phyloP scores from a whole-genome alignment of 106 monocot species.

The Cymbidium sinense region DNA sequence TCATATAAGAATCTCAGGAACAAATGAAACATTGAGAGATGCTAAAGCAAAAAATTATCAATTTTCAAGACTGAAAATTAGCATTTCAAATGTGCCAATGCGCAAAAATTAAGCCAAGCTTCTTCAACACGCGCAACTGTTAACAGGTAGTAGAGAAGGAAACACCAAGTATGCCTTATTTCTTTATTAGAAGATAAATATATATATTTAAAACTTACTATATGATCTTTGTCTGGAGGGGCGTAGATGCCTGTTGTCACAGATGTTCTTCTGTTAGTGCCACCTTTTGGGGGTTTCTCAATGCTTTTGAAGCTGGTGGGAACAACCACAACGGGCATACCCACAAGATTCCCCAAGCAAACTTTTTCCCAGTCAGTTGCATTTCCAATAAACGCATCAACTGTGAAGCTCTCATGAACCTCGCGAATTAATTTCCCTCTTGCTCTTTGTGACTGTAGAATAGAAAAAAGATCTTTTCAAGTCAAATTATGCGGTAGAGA shows the following conservation, averaged over 20 bases:
- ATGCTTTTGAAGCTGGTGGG: slow-evolving; percentile 80
- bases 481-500: neutral
- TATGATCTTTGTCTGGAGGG: slow-evolving; percentile 80
- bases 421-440: slow-evolving; percentile 69
- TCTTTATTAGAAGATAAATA: neutral
- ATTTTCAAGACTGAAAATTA: neutral
- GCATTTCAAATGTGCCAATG: neutral
- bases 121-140: neutral
- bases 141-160: neutral
- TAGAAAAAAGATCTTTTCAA: neutral
- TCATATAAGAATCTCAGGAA: neutral
- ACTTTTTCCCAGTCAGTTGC: slow-evolving; percentile 91
- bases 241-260: slow-evolving; percentile 86
- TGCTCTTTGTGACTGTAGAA: slow-evolving; percentile 62
- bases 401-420: slow-evolving; percentile 57
- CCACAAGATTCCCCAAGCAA: slow-evolving; percentile 91
- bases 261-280: slow-evolving; percentile 75
- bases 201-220: slow-evolving; percentile 47
- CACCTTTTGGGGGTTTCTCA: slow-evolving; percentile 50
- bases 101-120: neutral
- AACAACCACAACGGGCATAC: slow-evolving; percentile 68
- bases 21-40: neutral
- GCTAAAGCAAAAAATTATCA: neutral
- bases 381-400: slow-evolving; percentile 86
- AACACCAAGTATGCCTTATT: neutral